phyloP scores from a whole-genome alignment of 768 basidiomycete species.

The Pholiota conissans region DNA sequence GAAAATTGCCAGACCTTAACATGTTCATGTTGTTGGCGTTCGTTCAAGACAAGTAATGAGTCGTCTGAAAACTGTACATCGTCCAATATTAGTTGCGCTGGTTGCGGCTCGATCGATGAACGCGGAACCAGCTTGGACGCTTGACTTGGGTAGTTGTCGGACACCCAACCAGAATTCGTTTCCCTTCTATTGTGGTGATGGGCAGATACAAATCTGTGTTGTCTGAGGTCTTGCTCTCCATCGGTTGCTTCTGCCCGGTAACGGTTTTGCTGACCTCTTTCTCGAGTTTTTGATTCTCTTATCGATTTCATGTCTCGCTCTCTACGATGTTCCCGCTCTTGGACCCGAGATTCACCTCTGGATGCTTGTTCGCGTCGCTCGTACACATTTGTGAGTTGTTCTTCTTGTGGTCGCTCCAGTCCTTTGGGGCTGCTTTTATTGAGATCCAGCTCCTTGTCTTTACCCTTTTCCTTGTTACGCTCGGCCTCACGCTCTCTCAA shows the following conservation, averaged over 20 bases:
- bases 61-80: slow-evolving; percentile 36
- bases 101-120: slow-evolving; percentile 10
- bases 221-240: slow-evolving; percentile 20
- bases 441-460: neutral
- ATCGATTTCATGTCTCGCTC: slow-evolving; percentile 7
- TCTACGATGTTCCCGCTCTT: slow-evolving; percentile 10
- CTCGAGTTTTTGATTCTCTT: slow-evolving; percentile 12
- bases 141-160: slow-evolving; percentile 16
- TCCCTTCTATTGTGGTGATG: slow-evolving; percentile 22
- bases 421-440: slow-evolving; percentile 3
- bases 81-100: slow-evolving; percentile 10
- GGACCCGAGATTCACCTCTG: slow-evolving; percentile 6
- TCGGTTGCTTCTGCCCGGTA: slow-evolving; percentile 24
- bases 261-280: slow-evolving; percentile 13
- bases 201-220: slow-evolving; percentile 5
- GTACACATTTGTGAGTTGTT: slow-evolving; percentile 9
- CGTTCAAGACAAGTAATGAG: too few relatives aligned
- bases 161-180: slow-evolving; percentile 17
- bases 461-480: slow-evolving; percentile 1
- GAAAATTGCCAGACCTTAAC: slow-evolving; percentile 14
- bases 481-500: slow-evolving; percentile 3
- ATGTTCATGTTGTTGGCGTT: slow-evolving; percentile 37
- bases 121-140: slow-evolving; percentile 14
- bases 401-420: slow-evolving; percentile 9
- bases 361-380: slow-evolving; percentile 4